These are phyloP conservation scores for Malus orientalis DNA, from an alignment of 306 rosid genomes.

Conservation along the genomic window DNA sequence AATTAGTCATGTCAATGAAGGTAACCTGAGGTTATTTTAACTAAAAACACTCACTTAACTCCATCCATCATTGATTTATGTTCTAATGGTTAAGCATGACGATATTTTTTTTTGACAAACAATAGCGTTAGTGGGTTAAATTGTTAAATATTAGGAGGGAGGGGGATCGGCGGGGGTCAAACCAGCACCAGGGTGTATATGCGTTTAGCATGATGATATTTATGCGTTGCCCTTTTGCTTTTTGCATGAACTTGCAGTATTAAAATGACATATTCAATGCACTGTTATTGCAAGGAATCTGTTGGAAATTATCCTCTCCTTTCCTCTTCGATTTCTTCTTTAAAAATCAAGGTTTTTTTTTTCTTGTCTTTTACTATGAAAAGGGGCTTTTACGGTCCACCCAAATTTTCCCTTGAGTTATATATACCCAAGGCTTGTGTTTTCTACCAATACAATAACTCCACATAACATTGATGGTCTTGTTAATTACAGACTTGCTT, in stretches of 20 bases:
- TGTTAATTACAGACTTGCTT: neutral
- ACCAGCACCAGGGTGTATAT: too few relatives aligned
- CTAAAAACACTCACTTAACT: neutral
- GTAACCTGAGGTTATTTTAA: conserved; percentile 26
- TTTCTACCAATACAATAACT: neutral
- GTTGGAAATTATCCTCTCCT: neutral
- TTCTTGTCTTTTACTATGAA: neutral
- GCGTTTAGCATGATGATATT: neutral
- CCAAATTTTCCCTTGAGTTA: neutral
- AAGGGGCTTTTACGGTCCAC: neutral
- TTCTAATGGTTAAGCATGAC: neutral
- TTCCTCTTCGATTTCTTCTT: neutral
- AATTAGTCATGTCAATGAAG: conserved; percentile 87
- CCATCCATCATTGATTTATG: conserved; percentile 8
- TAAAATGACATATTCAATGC: neutral
- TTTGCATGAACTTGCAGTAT: neutral
- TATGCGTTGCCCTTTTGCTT: neutral
- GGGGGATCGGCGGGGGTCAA: too few relatives aligned
- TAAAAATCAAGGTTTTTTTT: neutral
- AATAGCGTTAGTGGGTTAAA: too few relatives aligned
- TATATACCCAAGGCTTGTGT: neutral
- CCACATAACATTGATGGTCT: neutral
- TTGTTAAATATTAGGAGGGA: too few relatives aligned
- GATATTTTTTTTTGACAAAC: neutral
- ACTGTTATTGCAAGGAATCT: neutral